A percentile compares a stretch with the other conserved stretches of the same genome.
These are phyloP conservation scores for Perilla frutescens DNA, from an alignment of 257 asterid species.

Conservation along the genomic window DNA sequence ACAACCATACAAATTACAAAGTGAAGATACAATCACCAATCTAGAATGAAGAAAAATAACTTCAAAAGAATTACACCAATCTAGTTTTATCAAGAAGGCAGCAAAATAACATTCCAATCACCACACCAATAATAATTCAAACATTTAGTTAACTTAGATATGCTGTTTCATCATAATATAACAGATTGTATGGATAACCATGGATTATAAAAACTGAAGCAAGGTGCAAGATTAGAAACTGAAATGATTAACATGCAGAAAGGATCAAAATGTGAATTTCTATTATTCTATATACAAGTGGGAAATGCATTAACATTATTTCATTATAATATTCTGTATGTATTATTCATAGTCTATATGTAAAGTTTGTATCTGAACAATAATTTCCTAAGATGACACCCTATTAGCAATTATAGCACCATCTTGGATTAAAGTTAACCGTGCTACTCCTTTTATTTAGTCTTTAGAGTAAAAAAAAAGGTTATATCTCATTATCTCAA, in stretches of 20 bases:
- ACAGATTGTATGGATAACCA: not conserved
- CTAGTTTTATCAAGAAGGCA: slow-evolving; percentile 28
- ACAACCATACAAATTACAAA: not conserved
- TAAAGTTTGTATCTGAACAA: too few relatives aligned
- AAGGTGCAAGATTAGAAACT: not conserved
- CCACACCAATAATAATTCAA: too few relatives aligned
- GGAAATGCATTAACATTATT: too few relatives aligned
- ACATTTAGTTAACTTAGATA: not conserved
- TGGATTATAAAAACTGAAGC: slow-evolving; percentile 2
- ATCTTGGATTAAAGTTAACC: too few relatives aligned
- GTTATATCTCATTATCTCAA: too few relatives aligned
- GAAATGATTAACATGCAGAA: not conserved
- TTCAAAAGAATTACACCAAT: slow-evolving; percentile 2
- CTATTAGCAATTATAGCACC: too few relatives aligned
- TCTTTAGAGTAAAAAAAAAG: too few relatives aligned
- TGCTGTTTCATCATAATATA: not conserved
- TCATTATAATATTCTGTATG: too few relatives aligned
- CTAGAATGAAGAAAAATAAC: not conserved
- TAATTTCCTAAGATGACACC: too few relatives aligned
- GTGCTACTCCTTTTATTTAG: too few relatives aligned
- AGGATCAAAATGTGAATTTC: not conserved
- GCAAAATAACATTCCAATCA: not conserved
- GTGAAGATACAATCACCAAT: not conserved
- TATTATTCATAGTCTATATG: too few relatives aligned
- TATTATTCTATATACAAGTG: too few relatives aligned